Conservation (phyloP, 2,329 filamentous ascomycete genomes). For the Sphaerulina vaccinii region DNA sequence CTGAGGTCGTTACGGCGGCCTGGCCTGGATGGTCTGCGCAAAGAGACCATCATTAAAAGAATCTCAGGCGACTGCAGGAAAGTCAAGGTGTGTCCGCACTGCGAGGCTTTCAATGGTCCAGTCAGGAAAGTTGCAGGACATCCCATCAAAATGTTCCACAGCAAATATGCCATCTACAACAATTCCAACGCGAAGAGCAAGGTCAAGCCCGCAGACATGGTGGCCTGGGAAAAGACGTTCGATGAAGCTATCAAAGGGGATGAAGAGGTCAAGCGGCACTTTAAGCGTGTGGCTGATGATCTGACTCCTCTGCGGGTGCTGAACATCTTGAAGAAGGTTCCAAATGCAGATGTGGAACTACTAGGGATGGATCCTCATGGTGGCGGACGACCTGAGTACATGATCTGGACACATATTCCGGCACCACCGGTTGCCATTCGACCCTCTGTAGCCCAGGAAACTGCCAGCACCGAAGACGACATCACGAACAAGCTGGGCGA, state of each 20-base stretch:
- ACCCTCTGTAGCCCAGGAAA: slow-evolving; percentile 90
- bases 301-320: slow-evolving; percentile 84
- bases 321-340: slow-evolving; percentile 88
- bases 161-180: slow-evolving; percentile 86
- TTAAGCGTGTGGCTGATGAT: slow-evolving; percentile 91
- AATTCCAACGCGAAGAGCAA: slow-evolving; percentile 86
- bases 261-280: slow-evolving; percentile 82
- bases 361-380: slow-evolving; percentile 76
- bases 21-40: slow-evolving; percentile 80
- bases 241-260: slow-evolving; percentile 73
- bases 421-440: slow-evolving; percentile 92
- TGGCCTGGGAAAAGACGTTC: slow-evolving; percentile 83
- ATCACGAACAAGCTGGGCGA: slow-evolving; percentile 96
- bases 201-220: slow-evolving; percentile 74
- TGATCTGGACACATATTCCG: slow-evolving; percentile 94
- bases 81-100: slow-evolving; percentile 76
- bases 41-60: slow-evolving; percentile 79
- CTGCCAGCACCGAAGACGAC: slow-evolving; percentile 91
- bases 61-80: slow-evolving; percentile 91
- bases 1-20: slow-evolving; percentile 78
- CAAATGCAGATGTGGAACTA: slow-evolving; percentile 81
- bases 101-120: slow-evolving; percentile 78
- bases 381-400: slow-evolving; percentile 90
- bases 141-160: slow-evolving; percentile 90
- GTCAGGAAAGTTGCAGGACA: slow-evolving; percentile 80